phyloP scores from a whole-genome alignment of 2,329 filamentous ascomycete genomes.

The Chalara sp. region DNA sequence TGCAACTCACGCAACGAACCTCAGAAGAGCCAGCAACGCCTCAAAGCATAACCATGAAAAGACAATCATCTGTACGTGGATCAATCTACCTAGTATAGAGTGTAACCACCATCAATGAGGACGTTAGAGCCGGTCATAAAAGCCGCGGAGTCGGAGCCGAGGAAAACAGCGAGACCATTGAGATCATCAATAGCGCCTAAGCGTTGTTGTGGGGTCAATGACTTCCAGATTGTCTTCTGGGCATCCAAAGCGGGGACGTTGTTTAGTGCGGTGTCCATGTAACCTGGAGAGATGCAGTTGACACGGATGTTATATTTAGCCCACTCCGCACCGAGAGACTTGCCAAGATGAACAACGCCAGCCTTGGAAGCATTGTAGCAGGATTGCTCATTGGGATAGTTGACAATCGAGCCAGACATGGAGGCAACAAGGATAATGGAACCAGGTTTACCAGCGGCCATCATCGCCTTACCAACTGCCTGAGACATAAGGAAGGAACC shows the following conservation, averaged over 20 bases:
- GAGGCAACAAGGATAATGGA: slow-evolving; percentile 71
- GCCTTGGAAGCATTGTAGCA: slow-evolving; percentile 84
- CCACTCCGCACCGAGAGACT: slow-evolving; percentile 80
- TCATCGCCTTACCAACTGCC: slow-evolving; percentile 66
- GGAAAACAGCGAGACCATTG: slow-evolving; percentile 70
- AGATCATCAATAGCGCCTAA: slow-evolving; percentile 69
- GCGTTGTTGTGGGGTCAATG: slow-evolving; percentile 65
- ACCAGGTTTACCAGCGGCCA: slow-evolving; percentile 62
- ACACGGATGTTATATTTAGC: slow-evolving; percentile 74
- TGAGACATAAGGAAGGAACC: slow-evolving; percentile 74
- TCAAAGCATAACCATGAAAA: too few species aligned
- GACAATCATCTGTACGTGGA: too few species aligned
- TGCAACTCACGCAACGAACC: too few species aligned
- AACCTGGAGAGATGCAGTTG: slow-evolving; percentile 75
- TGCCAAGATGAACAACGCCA: slow-evolving; percentile 69
- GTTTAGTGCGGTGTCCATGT: slow-evolving; percentile 82
- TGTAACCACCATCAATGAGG: slow-evolving; percentile 27
- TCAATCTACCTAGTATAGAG: slow-evolving; percentile 18
- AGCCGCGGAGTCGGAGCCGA: slow-evolving; percentile 63
- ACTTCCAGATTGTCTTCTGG: slow-evolving; percentile 77
- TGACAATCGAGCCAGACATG: slow-evolving; percentile 79
- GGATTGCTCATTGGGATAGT: slow-evolving; percentile 77
- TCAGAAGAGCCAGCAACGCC: too few species aligned
- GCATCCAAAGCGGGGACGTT: slow-evolving; percentile 70
- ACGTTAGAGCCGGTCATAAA: slow-evolving; percentile 75